phyloP scores from a whole-genome alignment of 2,329 filamentous ascomycete genomes.

The Colletotrichum caudatum region DNA sequence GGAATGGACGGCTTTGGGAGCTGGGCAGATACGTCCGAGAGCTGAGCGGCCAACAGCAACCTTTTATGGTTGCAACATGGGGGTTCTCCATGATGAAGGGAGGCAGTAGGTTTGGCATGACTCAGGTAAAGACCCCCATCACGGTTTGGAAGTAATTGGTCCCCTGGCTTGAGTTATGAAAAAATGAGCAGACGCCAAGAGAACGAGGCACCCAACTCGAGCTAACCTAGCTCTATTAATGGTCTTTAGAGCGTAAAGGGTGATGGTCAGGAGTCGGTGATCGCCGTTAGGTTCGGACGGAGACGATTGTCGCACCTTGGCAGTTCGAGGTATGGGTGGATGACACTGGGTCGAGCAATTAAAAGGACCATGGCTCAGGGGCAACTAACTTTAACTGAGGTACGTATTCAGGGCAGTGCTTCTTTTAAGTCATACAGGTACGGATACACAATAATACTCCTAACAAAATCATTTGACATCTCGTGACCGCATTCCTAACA shows the following conservation, averaged over 20 bases:
- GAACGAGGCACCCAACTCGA: conserved; percentile 1
- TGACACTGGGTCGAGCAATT: conserved; percentile 4
- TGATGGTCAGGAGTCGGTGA: conserved; percentile 1
- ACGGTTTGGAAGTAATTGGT: conserved; percentile 28
- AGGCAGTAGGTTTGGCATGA: conserved; percentile 13
- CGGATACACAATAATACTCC: too few species aligned
- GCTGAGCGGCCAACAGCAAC: background rate
- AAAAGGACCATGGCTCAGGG: conserved; percentile 32
- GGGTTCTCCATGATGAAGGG: background rate
- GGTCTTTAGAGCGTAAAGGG: background rate
- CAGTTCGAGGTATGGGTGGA: background rate
- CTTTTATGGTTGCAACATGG: conserved; percentile 15
- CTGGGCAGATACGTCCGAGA: background rate
- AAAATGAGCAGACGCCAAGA: conserved; percentile 13
- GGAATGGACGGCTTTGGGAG: background rate
- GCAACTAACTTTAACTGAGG: background rate
- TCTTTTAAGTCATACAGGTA: too few species aligned
- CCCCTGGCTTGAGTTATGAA: background rate
- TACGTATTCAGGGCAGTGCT: too few species aligned
- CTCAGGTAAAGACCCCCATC: conserved; percentile 6
- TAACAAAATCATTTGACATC: too few species aligned
- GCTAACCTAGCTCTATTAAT: background rate
- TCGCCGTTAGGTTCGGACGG: conserved; percentile 16
- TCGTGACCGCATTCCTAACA: background rate
- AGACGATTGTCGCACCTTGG: conserved; percentile 6